Base-by-base conservation (phyloP, 371 early-diverging fungal species). In the Neoconidiobolus thromboides region DNA sequence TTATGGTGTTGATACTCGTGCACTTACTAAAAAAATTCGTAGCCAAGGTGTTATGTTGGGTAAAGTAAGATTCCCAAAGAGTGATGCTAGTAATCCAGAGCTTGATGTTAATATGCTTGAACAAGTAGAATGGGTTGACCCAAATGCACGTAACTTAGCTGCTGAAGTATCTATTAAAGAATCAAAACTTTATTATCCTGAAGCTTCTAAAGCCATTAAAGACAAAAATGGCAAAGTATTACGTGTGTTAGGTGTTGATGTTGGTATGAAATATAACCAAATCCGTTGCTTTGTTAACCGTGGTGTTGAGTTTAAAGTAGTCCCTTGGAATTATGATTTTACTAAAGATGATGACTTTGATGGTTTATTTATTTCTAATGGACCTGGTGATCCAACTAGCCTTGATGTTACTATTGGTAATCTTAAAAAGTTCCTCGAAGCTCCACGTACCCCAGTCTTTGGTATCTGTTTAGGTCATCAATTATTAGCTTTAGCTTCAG, bases 401-500 rank as follows among this genome's bases (percentile, higher is more conserved):
- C 77, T 90, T 60, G 68, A 72, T 4, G 62, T 67, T 56, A 91
- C 93, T 43, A 85, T 93, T 58, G 79, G 76, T 26, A 78, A 78
- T 47, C 72, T 93, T 37, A 66, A 76, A 50, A 69, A 73, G 58
- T 80, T 81, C 49, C 71, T 94, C 41, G 68, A 77, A 54, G 64
- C 72, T n/a, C 71, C 77, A 26, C 80, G 77, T 56, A 87, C 87
- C 67, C 97, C 97, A 44, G 81, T 96, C 62, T 96, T 96, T 75
- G 97, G 97, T 71, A 96, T 96, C 67, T 96, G 97, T 78, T 72
- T 96, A 36, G 97, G 97, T 48, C 97, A 96, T 68, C 96, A 96
- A 73, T 74, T 96, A 48, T 69, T 93, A 61, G 90, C 93, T 10
- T 75, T 95, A 50, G 95, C 97, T 7, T 75, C 93, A 7, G 96